These are phyloP conservation scores for Persicaria tinctoria DNA, from an alignment of 148 eudicot genomes.

Conservation along the genomic window DNA sequence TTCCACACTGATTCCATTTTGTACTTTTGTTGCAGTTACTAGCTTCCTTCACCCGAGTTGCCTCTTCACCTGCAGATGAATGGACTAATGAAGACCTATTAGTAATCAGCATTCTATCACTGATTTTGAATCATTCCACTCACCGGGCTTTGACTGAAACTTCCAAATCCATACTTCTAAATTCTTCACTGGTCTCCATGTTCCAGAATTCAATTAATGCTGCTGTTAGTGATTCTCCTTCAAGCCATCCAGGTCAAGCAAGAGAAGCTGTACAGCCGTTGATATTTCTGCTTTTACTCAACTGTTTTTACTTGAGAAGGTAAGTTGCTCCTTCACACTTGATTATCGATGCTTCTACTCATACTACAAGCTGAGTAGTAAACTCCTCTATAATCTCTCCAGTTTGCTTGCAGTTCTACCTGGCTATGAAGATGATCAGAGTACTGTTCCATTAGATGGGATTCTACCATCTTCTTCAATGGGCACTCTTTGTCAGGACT, in stretches of 20 bases:
- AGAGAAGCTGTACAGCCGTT: slow-evolving; percentile 46
- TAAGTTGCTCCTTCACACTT: slow-evolving; percentile 17
- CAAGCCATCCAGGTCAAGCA: slow-evolving; percentile 49
- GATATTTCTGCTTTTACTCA: slow-evolving; percentile 44
- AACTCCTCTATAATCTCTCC: slow-evolving; percentile 19
- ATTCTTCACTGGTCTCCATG: slow-evolving; percentile 43
- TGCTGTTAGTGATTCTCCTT: slow-evolving; percentile 49
- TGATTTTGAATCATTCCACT: slow-evolving; percentile 72
- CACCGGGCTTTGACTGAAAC: slow-evolving; percentile 48
- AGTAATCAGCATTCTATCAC: slow-evolving; percentile 50
- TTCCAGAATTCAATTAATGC: slow-evolving; percentile 34
- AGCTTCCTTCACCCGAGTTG: slow-evolving; percentile 36
- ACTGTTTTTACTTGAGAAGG: slow-evolving; percentile 68
- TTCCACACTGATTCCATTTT: not conserved
- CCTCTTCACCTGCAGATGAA: slow-evolving; percentile 29
- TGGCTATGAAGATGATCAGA: slow-evolving; percentile 40
- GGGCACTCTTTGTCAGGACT: slow-evolving; percentile 56
- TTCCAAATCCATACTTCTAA: slow-evolving; percentile 60
- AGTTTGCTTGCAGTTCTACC: slow-evolving; percentile 63
- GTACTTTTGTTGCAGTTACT: slow-evolving; percentile 38
- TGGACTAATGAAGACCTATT: slow-evolving; percentile 58
- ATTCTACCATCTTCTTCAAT: slow-evolving; percentile 31
- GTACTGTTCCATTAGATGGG: slow-evolving; percentile 29
- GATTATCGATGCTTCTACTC: not conserved
- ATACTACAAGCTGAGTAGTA: not conserved